These are phyloP conservation scores for Cruciata laevipes DNA, from an alignment of 257 asterid species.

Conservation along the genomic window DNA sequence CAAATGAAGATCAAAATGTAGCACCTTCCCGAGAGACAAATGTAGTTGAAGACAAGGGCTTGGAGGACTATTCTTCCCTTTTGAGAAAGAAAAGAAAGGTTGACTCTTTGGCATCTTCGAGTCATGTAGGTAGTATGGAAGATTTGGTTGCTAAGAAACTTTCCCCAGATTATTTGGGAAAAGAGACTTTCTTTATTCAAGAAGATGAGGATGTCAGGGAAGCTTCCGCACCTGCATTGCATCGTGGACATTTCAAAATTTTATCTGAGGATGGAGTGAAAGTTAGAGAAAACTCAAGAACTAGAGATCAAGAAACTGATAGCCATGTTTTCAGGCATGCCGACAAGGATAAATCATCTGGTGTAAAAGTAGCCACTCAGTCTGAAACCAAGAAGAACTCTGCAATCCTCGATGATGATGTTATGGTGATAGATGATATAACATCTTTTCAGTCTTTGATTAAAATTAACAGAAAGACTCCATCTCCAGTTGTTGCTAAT, in stretches of 20 bases:
- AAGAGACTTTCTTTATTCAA: conserved; percentile 18
- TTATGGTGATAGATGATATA: conserved; percentile 29
- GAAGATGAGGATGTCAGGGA: conserved; percentile 17
- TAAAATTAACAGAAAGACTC: conserved; percentile 33
- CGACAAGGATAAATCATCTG: conserved; percentile 25
- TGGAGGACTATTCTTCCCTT: conserved; percentile 22
- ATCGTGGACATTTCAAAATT: conserved; percentile 11
- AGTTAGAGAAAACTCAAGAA: conserved; percentile 20
- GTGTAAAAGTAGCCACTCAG: conserved; percentile 21
- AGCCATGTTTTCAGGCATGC: conserved; percentile 21
- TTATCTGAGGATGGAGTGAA: conserved; percentile 15
- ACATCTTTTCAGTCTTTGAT: conserved; percentile 25
- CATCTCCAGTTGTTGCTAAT: conserved; percentile 23
- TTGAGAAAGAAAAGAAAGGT: conserved; percentile 20
- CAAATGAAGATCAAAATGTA: conserved; percentile 30
- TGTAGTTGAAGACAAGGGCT: conserved; percentile 20
- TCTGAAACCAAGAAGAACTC: conserved; percentile 17
- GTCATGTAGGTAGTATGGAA: conserved; percentile 20
- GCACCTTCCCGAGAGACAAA: conserved; percentile 18
- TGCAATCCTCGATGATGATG: conserved; percentile 38
- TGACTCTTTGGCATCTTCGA: conserved; percentile 22
- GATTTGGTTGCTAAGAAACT: conserved; percentile 14
- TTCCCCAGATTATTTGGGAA: conserved; percentile 26
- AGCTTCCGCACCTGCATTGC: conserved; percentile 16
- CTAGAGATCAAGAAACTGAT: conserved; percentile 30